Conservation (phyloP, 202 grass and related monocot genomes). For the Carex sylvatica region DNA sequence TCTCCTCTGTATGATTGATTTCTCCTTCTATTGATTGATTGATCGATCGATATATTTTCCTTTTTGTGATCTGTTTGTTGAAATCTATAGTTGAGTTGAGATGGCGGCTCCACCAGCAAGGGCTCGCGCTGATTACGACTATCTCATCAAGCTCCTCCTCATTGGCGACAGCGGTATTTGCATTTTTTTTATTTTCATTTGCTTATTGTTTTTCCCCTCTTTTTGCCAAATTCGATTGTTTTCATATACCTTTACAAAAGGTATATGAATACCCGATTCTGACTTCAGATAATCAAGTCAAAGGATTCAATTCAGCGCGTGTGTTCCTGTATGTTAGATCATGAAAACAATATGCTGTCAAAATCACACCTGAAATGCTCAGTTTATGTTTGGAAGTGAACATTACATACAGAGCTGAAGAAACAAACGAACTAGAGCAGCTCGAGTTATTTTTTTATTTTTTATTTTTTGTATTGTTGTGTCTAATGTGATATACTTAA, state of each 20-base stretch:
- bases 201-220: background rate
- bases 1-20: constrained; percentile 13
- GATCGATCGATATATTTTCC: background rate
- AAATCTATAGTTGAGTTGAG: constrained; percentile 11
- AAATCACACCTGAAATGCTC: background rate
- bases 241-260: too few species aligned
- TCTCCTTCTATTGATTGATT: constrained; percentile 12
- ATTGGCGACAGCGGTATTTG: constrained; percentile 31
- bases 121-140: constrained; percentile 35
- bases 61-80: background rate
- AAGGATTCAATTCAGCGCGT: background rate
- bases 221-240: background rate
- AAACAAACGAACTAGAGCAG: background rate
- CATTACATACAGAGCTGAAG: background rate
- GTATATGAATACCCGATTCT: too few species aligned
- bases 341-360: background rate
- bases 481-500: background rate
- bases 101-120: constrained; percentile 36
- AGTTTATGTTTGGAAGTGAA: background rate
- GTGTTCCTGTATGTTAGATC: background rate
- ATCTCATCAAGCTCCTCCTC: constrained; percentile 41
- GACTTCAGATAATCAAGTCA: background rate
- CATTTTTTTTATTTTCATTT: too few species aligned
- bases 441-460: background rate
- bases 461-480: background rate